These are phyloP conservation scores for Candida ponderosae DNA, from an alignment of 805 yeast genomes.

Conservation along the genomic window DNA sequence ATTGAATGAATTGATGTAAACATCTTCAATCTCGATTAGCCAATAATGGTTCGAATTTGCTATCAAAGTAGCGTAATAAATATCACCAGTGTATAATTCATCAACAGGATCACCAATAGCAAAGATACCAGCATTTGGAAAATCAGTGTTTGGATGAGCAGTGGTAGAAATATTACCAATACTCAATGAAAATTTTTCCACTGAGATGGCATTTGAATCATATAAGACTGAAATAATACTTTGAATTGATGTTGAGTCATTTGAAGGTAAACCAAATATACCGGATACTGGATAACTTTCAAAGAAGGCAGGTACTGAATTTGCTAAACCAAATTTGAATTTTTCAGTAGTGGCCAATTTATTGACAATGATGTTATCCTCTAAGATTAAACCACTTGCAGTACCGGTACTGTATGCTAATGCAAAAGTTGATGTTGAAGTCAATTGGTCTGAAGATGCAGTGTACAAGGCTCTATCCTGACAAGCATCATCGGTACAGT, in stretches of 20 bases:
- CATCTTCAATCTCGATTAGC: conserved; percentile 36
- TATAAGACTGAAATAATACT: conserved; percentile 35
- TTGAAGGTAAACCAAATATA: conserved; percentile 50
- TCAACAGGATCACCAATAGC: conserved; percentile 33
- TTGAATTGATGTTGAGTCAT: conserved; percentile 25
- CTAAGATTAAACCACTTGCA: conserved; percentile 41
- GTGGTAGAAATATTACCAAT: conserved; percentile 26
- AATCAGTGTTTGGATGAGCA: conserved; percentile 12
- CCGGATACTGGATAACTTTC: conserved; percentile 48
- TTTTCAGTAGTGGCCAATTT: conserved; percentile 25
- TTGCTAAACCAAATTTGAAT: conserved; percentile 47
- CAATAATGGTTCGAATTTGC: conserved; percentile 35
- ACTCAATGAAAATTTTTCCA: conserved; percentile 35
- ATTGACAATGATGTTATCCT: conserved; percentile 25
- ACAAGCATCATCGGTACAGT: conserved; percentile 42
- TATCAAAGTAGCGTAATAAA: conserved; percentile 31
- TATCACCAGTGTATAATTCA: conserved; percentile 31
- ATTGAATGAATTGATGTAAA: conserved; percentile 26
- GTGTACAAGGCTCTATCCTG: conserved; percentile 23
- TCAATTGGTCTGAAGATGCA: conserved; percentile 7
- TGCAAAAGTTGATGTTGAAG: conserved; percentile 28
- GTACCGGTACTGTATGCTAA: conserved; percentile 46
- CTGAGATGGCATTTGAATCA: conserved; percentile 24
- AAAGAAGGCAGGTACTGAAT: conserved; percentile 44
- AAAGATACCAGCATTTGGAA: conserved; percentile 31